Conservation (phyloP, 805 yeast species). For the Kluyveromyces wickerhamii region DNA sequence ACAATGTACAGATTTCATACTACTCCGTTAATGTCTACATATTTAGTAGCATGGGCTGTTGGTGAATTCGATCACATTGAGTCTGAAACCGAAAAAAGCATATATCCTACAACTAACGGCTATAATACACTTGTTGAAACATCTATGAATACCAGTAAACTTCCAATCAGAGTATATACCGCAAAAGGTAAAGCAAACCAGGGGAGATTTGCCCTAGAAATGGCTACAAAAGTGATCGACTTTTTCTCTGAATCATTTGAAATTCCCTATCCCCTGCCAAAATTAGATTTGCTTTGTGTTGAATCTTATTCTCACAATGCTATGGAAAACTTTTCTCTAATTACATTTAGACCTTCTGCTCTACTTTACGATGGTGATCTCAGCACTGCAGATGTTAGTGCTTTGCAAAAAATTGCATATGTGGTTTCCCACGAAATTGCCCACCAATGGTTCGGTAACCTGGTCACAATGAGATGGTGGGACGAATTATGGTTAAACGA, state of each 20-base stretch:
- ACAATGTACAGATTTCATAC: slow-evolving; percentile 47
- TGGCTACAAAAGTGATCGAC: slow-evolving; percentile 54
- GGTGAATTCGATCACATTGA: slow-evolving; percentile 62
- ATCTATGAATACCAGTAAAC: slow-evolving; percentile 24
- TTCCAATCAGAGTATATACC: slow-evolving; percentile 64
- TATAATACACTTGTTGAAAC: slow-evolving; percentile 11
- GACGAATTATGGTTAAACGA: slow-evolving; percentile 80
- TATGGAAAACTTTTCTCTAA: slow-evolving; percentile 87
- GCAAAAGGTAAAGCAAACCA: slow-evolving; percentile 47
- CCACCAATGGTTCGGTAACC: slow-evolving; percentile 88
- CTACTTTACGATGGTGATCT: slow-evolving; percentile 32
- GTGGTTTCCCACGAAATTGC: slow-evolving; percentile 83
- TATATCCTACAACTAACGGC: slow-evolving; percentile 12
- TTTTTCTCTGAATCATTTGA: slow-evolving; percentile 62
- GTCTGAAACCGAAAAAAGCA: slow-evolving; percentile 33
- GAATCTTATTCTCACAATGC: slow-evolving; percentile 73
- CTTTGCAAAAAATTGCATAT: slow-evolving; percentile 67
- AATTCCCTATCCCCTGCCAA: slow-evolving; percentile 71
- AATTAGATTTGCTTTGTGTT: slow-evolving; percentile 70
- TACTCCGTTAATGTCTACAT: slow-evolving; percentile 69
- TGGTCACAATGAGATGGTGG: slow-evolving; percentile 93
- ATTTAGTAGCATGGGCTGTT: slow-evolving; percentile 63
- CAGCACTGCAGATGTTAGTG: slow-evolving; percentile 31
- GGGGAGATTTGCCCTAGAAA: slow-evolving; percentile 55
- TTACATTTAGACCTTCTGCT: slow-evolving; percentile 58